Evolutionary conservation across 768 basidiomycete species (phyloP).

Genomic region (Tylopilus rubrobrunneus): DNA sequence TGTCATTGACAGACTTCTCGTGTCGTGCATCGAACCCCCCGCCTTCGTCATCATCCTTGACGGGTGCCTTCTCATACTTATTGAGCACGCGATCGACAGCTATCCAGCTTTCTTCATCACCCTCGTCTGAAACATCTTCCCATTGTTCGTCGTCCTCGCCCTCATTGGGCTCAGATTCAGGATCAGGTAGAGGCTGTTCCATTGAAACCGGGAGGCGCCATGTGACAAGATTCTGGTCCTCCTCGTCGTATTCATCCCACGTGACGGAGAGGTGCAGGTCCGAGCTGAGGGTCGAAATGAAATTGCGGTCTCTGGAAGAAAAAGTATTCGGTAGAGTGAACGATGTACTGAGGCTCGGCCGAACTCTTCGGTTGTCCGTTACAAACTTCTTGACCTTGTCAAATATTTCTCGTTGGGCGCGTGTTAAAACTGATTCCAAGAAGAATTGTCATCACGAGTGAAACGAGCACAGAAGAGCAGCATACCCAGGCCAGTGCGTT

Average conservation of each 20-base stretch:
- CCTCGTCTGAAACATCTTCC: constrained; percentile 46
- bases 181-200: constrained; percentile 32
- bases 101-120: constrained; percentile 64
- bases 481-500: constrained; percentile 62
- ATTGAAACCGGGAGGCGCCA: constrained; percentile 53
- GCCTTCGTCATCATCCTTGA: constrained; percentile 65
- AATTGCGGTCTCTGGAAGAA: constrained; percentile 74
- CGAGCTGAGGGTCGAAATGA: constrained; percentile 70
- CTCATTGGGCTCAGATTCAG: constrained; percentile 36
- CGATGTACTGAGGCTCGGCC: constrained; percentile 32
- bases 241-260: constrained; percentile 94
- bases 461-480: constrained; percentile 5
- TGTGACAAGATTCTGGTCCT: constrained; percentile 74
- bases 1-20: constrained; percentile 67
- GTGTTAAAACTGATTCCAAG: constrained; percentile 55
- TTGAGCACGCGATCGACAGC: constrained; percentile 80
- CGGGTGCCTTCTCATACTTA: constrained; percentile 86
- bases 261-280: constrained; percentile 73
- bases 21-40: constrained; percentile 78
- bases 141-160: constrained; percentile 50
- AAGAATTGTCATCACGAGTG: neutral
- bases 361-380: constrained; percentile 36
- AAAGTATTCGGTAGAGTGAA: constrained; percentile 76
- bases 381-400: constrained; percentile 78
- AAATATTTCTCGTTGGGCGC: constrained; percentile 72